A percentile compares a stretch with the other conserved stretches of the same genome.
Conservation (phyloP, 2,329 filamentous ascomycete species). For the Curvularia sp. region DNA sequence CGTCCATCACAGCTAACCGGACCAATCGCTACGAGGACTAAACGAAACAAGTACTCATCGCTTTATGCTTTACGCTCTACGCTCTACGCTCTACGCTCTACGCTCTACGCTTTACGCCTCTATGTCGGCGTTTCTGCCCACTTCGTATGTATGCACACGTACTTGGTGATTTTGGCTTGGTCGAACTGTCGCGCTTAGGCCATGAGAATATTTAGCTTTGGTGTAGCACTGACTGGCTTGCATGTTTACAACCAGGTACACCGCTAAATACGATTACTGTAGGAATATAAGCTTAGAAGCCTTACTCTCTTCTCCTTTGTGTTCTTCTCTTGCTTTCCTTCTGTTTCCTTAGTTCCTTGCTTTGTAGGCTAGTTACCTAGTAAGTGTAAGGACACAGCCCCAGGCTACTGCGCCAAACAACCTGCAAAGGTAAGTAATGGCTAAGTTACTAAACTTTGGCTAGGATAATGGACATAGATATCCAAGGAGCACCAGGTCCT, state of each 20-base stretch:
- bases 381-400: too few relatives aligned
- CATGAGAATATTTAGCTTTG: neutral
- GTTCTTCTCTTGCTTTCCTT: too few relatives aligned
- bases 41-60: neutral
- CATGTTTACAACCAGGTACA: conserved; percentile 53
- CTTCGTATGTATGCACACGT: neutral
- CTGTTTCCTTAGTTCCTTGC: too few relatives aligned
- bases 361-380: too few relatives aligned
- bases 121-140: neutral
- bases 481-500: too few relatives aligned
- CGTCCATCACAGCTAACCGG: neutral
- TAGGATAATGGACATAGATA: too few relatives aligned
- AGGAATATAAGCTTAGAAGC: too few relatives aligned
- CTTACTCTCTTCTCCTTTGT: neutral
- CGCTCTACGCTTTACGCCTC: neutral
- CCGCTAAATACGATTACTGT: conserved; percentile 40
- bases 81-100: too few relatives aligned
- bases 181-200: neutral
- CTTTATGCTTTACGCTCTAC: neutral
- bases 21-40: neutral
- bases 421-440: too few relatives aligned
- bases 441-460: too few relatives aligned
- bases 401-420: too few relatives aligned
- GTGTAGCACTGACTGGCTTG: conserved; percentile 39
- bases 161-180: neutral